Base-by-base conservation (phyloP, 257 asterid genomes). In the Sherardia arvensis region DNA sequence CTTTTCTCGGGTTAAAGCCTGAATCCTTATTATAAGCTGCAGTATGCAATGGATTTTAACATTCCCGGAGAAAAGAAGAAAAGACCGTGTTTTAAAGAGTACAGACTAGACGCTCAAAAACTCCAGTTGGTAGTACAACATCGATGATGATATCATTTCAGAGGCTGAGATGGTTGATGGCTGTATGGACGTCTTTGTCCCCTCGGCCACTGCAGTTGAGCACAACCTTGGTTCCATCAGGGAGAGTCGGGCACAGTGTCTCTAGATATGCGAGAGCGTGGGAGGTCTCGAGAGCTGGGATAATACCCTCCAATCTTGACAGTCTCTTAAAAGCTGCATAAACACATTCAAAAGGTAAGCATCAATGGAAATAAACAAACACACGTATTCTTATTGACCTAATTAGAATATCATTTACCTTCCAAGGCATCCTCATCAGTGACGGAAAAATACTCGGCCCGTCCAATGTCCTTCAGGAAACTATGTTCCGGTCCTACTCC, bases 401-500 rank as follows among this genome's bases (percentile, higher is more conserved):
- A 6, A 59, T 29, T 58, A 15, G 45, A n/a, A 27, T 27, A 48
- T 49, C 64, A 48, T 23, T 58, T 73, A 85, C 99, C 96, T 77
- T 89, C 95, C 74, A 92, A 79, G 40, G 99, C 99, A 72, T 92
- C 99, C 58, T 81, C 95, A 66, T 87, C 96, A 1, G 99, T 87
- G 73, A 87, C 75, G 67, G 91, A 82, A 66, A 85, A 61, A 49
- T 92, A 92, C 73, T 89, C 95, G 0, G 97, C 96, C 59, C 97
- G 85, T 22, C 95, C 97, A 3, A 89, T 32, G 67, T 92, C 99
- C 78, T 89, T 92, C 71, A 89, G 82, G 69, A 92, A 92, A 77
- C 99, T 92, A 74, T 92, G 97, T 73, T 87, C 99, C 4, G 99
- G 99, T 40, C 99, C 99, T 22, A 92, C 97, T 61, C 97, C 99